These are phyloP conservation scores for Emericellopsis cladophorae DNA, from an alignment of 2,329 filamentous ascomycete genomes.

Conservation along the genomic window DNA sequence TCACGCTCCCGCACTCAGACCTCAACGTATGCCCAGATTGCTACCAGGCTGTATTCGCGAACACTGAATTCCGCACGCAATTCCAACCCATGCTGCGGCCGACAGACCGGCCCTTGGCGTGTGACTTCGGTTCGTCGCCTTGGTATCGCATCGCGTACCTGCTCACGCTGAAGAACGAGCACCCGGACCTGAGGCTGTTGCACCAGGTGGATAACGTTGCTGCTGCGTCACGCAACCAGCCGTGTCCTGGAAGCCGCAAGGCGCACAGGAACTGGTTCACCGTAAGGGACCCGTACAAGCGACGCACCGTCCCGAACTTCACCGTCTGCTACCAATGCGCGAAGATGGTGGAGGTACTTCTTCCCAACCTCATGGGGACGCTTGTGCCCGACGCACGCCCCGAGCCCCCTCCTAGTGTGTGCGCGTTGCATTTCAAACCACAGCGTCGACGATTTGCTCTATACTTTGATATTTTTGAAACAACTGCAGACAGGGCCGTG, in stretches of 20 bases:
- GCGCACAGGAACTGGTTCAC: constrained; percentile 60
- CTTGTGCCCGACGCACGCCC: constrained; percentile 22
- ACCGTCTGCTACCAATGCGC: constrained; percentile 65
- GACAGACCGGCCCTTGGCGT: constrained; percentile 47
- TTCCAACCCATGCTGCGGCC: constrained; percentile 49
- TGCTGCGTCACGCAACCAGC: constrained; percentile 33
- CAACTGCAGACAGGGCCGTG: constrained; percentile 36
- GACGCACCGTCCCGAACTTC: constrained; percentile 56
- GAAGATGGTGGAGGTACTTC: constrained; percentile 56
- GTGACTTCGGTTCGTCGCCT: constrained; percentile 63
- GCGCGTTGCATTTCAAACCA: constrained; percentile 51
- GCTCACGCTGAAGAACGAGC: constrained; percentile 58
- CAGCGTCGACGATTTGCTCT: constrained; percentile 41
- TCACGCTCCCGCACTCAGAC: constrained; percentile 57
- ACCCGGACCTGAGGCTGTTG: constrained; percentile 55
- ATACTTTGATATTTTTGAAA: constrained; percentile 50
- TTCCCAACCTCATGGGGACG: constrained; percentile 54
- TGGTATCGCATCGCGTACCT: constrained; percentile 83
- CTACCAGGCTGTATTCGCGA: constrained; percentile 55
- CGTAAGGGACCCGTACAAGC: constrained; percentile 54
- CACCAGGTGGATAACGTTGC: constrained; percentile 52
- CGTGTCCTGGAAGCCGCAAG: constrained; percentile 44
- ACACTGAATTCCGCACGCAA: constrained; percentile 52
- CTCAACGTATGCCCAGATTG: constrained; percentile 79
- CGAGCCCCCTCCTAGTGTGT: constrained; percentile 39